Percentiles rank a stretch among this genome's conserved stretches.
These are phyloP conservation scores for Echeveria elegans DNA, from an alignment of 164 flowering plant genomes.

Conservation along the genomic window DNA sequence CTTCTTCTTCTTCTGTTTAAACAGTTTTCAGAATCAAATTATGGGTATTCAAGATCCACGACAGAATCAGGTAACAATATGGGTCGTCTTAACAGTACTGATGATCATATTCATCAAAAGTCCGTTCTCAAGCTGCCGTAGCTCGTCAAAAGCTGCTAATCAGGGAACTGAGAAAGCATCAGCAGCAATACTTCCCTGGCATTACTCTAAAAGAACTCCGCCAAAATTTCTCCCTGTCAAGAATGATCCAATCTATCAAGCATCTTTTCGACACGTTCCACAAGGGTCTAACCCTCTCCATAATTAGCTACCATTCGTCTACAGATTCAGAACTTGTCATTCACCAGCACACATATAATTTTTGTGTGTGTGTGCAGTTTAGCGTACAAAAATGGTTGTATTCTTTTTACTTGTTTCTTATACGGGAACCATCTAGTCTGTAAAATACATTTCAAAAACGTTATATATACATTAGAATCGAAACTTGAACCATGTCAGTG, in stretches of 20 bases:
- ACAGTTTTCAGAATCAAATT: neutral
- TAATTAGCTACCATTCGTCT: neutral
- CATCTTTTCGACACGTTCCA: conserved; percentile 2
- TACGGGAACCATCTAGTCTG: neutral
- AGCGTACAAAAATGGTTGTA: neutral
- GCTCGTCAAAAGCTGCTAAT: neutral
- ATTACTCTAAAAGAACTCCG: neutral
- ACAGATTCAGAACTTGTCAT: neutral
- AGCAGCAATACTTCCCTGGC: neutral
- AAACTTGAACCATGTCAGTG: neutral
- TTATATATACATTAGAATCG: neutral
- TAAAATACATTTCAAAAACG: neutral
- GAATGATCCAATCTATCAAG: neutral
- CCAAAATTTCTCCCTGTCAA: neutral
- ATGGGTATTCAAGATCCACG: conserved; percentile 1
- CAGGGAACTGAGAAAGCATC: neutral
- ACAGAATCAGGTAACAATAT: neutral
- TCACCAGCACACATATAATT: neutral
- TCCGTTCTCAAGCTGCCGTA: neutral
- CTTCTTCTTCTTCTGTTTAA: neutral
- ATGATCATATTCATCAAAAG: neutral
- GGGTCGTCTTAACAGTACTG: neutral
- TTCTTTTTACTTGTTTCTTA: neutral
- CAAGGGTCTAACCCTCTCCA: conserved; percentile 4
- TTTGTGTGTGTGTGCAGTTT: too few species aligned